Evolutionary conservation across 1,284 basidiomycete genomes (phyloP), one percentile per base, ranked within the genome.

Genomic region (Naganishia sp.): DNA sequence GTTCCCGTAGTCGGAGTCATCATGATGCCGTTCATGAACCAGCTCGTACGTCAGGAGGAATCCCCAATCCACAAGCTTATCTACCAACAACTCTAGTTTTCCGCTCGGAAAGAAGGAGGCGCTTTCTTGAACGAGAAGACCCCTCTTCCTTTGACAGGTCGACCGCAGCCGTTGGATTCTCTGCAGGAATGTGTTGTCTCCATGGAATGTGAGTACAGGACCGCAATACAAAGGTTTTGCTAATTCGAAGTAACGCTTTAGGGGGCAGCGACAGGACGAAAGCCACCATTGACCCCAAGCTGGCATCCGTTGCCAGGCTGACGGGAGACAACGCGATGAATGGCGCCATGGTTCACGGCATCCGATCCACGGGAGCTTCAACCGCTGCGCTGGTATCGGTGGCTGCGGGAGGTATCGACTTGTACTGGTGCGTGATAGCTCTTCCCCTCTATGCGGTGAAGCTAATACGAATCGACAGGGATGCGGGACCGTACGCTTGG

Each of bases 11-110:
- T 97, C 21, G 94, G 92, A 0, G 90, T 94, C 54, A 88, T 94
- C 70, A 92, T 86, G 80, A 92, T 93, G 74, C 94, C 94, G 0
- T 94, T 94, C 83, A 83, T 94, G 65, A 85, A 91, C 72, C 86
- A 90, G 65, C 82, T 92, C 61, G 88, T 89, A 68, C 69, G 84
- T 67, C 15, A 23, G 7, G 39, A 1, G 9, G 7, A 25, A 21
- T 31, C 13, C 51, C n/a, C 42, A 46, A 21, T n/a, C 15, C 43
- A 25, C 5, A 32, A 15, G n/a, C 5, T 45, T 10, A 23, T 72
- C 4, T n/a, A 23, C 43, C 18, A 17, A 4, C 18, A 21, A 6
- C 10, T 32, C 43, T 72, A 91, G 85, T 95, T 92, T 80, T 88
- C 87, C 18, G 94, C 86, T 1, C 80, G 88, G 45, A 84, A 85